Conservation (phyloP, 192 early-diverging fungal genomes). For the Coemansia sp. region DNA sequence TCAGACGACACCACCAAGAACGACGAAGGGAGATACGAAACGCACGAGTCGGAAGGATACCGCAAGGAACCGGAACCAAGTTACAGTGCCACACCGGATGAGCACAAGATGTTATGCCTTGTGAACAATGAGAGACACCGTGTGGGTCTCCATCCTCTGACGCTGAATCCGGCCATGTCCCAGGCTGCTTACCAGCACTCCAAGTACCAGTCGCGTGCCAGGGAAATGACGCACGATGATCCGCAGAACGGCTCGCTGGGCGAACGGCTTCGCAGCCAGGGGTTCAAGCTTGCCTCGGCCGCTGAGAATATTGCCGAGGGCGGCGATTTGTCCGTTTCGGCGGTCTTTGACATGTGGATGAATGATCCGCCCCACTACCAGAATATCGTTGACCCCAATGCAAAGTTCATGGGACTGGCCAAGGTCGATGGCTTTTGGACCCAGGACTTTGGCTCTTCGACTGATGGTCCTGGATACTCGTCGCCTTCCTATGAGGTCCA, state of each 20-base stretch:
- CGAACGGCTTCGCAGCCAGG: slow-evolving; percentile 22
- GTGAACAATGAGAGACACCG: slow-evolving; percentile 48
- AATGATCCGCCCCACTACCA: slow-evolving; percentile 45
- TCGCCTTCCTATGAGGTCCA: slow-evolving; percentile 26
- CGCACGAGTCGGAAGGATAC: neutral
- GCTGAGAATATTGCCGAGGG: slow-evolving; percentile 48
- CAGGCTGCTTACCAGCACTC: slow-evolving; percentile 51
- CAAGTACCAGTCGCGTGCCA: slow-evolving; percentile 41
- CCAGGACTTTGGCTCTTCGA: slow-evolving; percentile 51
- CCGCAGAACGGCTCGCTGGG: slow-evolving; percentile 34
- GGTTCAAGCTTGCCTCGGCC: slow-evolving; percentile 34
- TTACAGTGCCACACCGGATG: slow-evolving; percentile 2
- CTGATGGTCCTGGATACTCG: slow-evolving; percentile 10
- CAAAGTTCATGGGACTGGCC: slow-evolving; percentile 48
- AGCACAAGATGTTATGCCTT: slow-evolving; percentile 40
- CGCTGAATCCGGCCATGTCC: slow-evolving; percentile 32
- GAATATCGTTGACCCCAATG: slow-evolving; percentile 46
- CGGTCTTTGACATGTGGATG: slow-evolving; percentile 52
- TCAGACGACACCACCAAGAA: slow-evolving; percentile 11
- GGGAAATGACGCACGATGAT: slow-evolving; percentile 48
- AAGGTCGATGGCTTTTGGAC: slow-evolving; percentile 55
- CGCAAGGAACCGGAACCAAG: neutral
- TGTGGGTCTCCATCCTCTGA: slow-evolving; percentile 23
- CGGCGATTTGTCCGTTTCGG: slow-evolving; percentile 9
- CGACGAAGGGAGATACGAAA: neutral